These are phyloP conservation scores for Paramarasmius palmivorus DNA, from an alignment of 1,284 basidiomycete species.

Conservation along the genomic window DNA sequence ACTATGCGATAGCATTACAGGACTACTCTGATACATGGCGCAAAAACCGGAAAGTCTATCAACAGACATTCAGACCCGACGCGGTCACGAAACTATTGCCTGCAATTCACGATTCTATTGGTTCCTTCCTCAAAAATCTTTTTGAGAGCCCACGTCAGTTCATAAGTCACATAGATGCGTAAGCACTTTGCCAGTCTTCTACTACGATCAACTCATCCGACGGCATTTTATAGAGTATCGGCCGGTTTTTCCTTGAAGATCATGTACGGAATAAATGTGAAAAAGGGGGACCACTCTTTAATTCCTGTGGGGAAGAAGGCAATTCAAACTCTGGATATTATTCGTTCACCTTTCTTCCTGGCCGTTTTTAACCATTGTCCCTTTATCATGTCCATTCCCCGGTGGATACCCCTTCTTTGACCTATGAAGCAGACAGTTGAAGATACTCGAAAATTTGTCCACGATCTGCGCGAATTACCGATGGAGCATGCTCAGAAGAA, in stretches of 20 bases:
- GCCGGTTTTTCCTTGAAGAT: background rate
- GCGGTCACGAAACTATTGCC: background rate
- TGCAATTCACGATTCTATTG: background rate
- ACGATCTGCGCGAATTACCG: background rate
- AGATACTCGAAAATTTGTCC: background rate
- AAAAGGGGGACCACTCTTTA: background rate
- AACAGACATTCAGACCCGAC: background rate
- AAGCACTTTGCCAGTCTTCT: background rate
- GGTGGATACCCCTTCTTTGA: background rate
- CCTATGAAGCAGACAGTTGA: background rate
- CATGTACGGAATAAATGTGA: background rate
- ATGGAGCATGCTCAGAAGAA: background rate
- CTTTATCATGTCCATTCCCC: background rate
- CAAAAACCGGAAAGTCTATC: background rate
- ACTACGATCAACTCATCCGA: background rate
- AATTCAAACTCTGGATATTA: background rate
- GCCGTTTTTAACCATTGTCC: background rate
- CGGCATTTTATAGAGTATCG: background rate
- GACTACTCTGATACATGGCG: background rate
- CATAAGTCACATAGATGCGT: background rate
- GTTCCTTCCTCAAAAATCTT: background rate
- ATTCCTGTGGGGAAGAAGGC: background rate
- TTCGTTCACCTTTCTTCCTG: background rate
- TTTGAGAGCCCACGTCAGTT: background rate
- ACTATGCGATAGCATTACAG: no score